Base-by-base conservation (phyloP, 208 protist genomes). In the Zelonia costaricensis region DNA sequence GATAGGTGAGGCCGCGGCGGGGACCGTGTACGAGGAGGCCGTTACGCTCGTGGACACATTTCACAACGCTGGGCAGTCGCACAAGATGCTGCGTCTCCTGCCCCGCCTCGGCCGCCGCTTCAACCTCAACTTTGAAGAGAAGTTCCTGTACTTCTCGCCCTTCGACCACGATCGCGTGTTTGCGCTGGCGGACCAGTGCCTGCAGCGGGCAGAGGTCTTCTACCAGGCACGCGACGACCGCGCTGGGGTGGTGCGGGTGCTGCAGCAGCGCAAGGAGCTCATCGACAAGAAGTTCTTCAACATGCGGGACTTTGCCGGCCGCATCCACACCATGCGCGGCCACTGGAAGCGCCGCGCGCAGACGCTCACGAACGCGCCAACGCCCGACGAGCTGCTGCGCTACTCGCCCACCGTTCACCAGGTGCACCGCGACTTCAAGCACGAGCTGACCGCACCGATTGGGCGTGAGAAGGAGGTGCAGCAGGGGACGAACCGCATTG, bases 211-310 rank as follows among this genome's bases (percentile, higher is more conserved):
- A 1, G 87, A 92, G 65, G 40, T 54, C 15, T 75, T 86, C 5
- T 86, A 93, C 58, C 55, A 69, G 38, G 35, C 56, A 13, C 23
- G 59, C 35, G 65, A 64, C 38, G 74, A 92, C 58, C 54, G 52
- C 8, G 75, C 72, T 9, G 79, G 83, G 3, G 71, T 86, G 33
- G 80, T 92, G 52, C 84, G 87, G n/a, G 83, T 90, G 39, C 76
- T 96, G 23, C 78, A 92, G 59, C 61, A 57, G 31, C 82, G 87
- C 5, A 91, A 93, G 53, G 85, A 92, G 58, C 62, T 93, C 67
- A 78, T 96, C 20, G 91, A 93, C 60, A 86, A 85, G 53, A 93
- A 93, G 69, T 93, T 92, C 60, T 93, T 96, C 65, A 96, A 96
- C 61, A 87, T 96, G 81, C 76, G 87, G 31, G 87, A 93, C 69